Conservation (phyloP, 176 grass and related monocot species). For the Aegilops umbellulata region DNA sequence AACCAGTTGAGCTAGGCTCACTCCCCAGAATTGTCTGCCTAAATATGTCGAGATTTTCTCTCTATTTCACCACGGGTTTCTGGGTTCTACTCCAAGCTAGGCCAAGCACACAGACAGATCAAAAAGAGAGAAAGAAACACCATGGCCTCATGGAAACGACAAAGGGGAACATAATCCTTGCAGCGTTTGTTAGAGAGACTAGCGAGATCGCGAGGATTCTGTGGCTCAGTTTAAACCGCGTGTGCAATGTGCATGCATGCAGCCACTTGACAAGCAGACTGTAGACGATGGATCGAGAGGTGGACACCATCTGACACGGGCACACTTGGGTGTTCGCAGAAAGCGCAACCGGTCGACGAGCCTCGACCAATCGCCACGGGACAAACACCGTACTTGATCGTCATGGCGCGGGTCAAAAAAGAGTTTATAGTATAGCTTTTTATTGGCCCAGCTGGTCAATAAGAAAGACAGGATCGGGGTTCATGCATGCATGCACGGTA, state of each 20-base stretch:
- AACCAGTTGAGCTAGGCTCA: too few species aligned
- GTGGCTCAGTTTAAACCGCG: not conserved
- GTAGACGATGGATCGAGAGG: not conserved
- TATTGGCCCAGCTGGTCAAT: not conserved
- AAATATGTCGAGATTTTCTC: not conserved
- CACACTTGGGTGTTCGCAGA: not conserved
- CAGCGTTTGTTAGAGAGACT: not conserved
- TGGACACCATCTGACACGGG: not conserved
- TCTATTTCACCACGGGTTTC: not conserved
- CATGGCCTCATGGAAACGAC: not conserved
- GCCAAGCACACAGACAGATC: not conserved
- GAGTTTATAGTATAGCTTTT: not conserved
- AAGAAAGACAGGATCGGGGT: too few species aligned
- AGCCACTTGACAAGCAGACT: not conserved
- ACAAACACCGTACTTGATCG: not conserved
- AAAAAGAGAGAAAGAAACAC: not conserved
- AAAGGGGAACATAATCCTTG: not conserved
- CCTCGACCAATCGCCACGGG: conserved; percentile 3
- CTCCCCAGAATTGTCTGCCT: not conserved
- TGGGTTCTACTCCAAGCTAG: not conserved
- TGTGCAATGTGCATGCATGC: not conserved
- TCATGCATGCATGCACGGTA: not conserved
- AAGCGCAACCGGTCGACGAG: not conserved
- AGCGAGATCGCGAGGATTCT: not conserved
- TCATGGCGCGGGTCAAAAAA: not conserved